Conservation (phyloP, 208 protist genomes). For the Acanthamoeba sp. region DNA sequence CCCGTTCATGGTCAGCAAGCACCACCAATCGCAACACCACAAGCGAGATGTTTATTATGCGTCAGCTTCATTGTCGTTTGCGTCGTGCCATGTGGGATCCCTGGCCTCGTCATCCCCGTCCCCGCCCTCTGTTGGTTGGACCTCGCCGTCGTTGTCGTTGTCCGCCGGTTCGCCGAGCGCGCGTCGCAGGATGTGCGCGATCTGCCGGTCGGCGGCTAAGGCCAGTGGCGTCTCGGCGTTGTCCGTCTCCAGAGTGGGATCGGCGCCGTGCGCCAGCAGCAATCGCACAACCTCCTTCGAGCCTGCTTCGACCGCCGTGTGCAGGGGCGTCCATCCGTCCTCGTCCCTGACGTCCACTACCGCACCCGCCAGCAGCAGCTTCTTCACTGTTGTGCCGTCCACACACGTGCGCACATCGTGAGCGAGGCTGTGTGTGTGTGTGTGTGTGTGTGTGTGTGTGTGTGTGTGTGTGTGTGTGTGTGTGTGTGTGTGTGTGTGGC, state of each 20-base stretch:
- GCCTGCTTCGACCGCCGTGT: neutral
- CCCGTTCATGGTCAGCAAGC: no score
- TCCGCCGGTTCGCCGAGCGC: neutral
- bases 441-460: no score
- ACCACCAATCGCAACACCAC: no score
- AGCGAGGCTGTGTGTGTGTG: no score
- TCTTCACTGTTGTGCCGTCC: neutral
- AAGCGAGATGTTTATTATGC: no score
- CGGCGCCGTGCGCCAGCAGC: constrained; percentile 8
- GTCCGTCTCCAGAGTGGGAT: neutral
- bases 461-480: no score
- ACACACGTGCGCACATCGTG: no score
- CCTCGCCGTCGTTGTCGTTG: neutral
- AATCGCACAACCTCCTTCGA: neutral
- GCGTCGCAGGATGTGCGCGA: neutral
- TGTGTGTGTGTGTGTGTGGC: no score
- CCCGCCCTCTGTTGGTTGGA: constrained; percentile 77
- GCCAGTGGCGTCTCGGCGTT: neutral
- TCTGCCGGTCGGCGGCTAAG: neutral
- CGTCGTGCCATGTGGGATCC: no score
- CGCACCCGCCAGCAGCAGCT: neutral
- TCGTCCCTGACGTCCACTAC: neutral
- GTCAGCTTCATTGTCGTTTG: no score
- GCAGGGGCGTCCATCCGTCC: constrained; percentile 26
- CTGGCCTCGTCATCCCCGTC: no score